Evolutionary conservation across 2,329 filamentous ascomycete species (phyloP), one percentile per base, ranked within the genome.

Genomic region (Fusarium sp.): DNA sequence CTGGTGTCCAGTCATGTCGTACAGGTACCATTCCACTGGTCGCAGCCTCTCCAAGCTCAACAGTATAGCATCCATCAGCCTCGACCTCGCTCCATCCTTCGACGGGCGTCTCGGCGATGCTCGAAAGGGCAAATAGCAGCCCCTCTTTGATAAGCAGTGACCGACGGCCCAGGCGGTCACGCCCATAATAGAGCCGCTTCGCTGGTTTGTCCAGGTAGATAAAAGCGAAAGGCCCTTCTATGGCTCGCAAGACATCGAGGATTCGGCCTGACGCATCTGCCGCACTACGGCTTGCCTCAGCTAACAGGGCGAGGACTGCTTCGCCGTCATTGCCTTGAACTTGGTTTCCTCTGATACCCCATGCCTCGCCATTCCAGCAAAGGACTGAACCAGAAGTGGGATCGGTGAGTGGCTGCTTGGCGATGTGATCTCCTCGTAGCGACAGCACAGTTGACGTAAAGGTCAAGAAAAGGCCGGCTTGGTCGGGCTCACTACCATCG

Each of bases 301-400:
- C 78, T 57, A 98, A 86, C 41, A 89, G 79, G 37, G 86, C 79
- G 78, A 96, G 92, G 20, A 98, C 86, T 8, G 85, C 84, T 77
- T 92, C 88, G 4, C 94, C 94, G 83, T 99, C 97, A 80, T 98
- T 98, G 67, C 91, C 93, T 7, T 79, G 68, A n/a, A 98, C 86
- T 1, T 82, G 78, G 11, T 87, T 77, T 37, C 87, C 88, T 10
- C 83, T 84, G 59, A 97, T 87, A 67, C 89, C 92, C 97, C 97
- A 99, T 1, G 95, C 96, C 81, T 99, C 97, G 50, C 97, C 97
- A 80, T 99, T 99, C 97, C 97, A 99, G 87, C 96, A 98, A 3
- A 99, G 87, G 1, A 94, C 86, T 1, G 92, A 94, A 5, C 88
- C 87, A 0, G 88, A 88, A 0, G 77, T 72, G 4, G 80, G 41